These are phyloP conservation scores for Thalassiosira delicatula DNA, from an alignment of 352 stramenopile species.

Conservation along the genomic window DNA sequence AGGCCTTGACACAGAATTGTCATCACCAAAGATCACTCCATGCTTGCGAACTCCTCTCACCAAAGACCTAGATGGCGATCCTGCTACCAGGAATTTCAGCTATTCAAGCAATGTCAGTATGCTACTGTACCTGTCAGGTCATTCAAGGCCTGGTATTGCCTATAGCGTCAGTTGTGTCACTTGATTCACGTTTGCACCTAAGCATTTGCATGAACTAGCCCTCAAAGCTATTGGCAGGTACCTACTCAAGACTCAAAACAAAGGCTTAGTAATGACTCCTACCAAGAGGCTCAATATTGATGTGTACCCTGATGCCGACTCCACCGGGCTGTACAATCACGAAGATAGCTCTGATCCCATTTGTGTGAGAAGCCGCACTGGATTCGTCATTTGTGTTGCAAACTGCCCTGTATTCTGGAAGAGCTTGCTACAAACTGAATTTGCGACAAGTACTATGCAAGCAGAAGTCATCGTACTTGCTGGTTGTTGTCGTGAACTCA, in stretches of 20 bases:
- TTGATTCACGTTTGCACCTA: slow-evolving; percentile 41
- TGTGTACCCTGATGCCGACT: slow-evolving; percentile 56
- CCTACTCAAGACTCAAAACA: slow-evolving; percentile 34
- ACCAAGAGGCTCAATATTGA: slow-evolving; percentile 32
- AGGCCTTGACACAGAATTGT: background rate
- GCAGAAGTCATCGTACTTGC: background rate
- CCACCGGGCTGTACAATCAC: slow-evolving; percentile 44
- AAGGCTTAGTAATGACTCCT: slow-evolving; percentile 39
- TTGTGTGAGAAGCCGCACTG: slow-evolving; percentile 54
- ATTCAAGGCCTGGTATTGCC: slow-evolving; percentile 48
- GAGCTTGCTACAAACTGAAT: slow-evolving; percentile 1
- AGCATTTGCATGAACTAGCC: slow-evolving; percentile 41
- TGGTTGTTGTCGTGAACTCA: background rate
- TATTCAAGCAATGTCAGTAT: slow-evolving; percentile 23
- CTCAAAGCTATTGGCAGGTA: slow-evolving; percentile 61
- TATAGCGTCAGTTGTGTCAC: slow-evolving; percentile 59
- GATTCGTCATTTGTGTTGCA: slow-evolving; percentile 47
- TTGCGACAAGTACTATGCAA: slow-evolving; percentile 1
- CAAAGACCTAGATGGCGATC: background rate
- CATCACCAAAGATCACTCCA: background rate
- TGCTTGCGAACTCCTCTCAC: background rate
- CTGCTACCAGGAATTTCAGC: background rate
- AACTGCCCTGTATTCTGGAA: slow-evolving; percentile 40
- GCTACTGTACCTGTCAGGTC: slow-evolving; percentile 48
- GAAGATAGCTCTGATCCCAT: slow-evolving; percentile 45